Evolutionary conservation across 352 stramenopile species (phyloP).

Genomic region (Phytophthora agathidicida): DNA sequence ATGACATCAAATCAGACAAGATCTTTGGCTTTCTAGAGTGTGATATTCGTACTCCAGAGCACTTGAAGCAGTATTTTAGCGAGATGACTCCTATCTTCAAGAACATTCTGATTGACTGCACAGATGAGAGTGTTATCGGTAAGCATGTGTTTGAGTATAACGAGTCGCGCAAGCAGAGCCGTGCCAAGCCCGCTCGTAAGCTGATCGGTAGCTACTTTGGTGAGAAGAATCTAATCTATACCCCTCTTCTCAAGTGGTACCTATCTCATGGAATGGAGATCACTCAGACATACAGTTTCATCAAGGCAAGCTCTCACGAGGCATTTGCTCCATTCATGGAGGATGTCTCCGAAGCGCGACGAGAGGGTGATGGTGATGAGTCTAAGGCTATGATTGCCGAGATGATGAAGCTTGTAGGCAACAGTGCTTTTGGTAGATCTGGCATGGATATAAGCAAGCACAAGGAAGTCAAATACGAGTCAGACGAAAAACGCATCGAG

Average conservation of each 20-base stretch:
- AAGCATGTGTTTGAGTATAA: slow-evolving; percentile 38
- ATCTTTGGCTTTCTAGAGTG: slow-evolving; percentile 46
- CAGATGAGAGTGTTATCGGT: slow-evolving; percentile 33
- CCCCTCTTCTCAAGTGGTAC: slow-evolving; percentile 42
- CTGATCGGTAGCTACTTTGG: slow-evolving; percentile 46
- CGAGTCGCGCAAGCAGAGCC: neutral
- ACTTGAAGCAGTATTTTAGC: slow-evolving; percentile 38
- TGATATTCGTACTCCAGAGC: slow-evolving; percentile 42
- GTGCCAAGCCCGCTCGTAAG: slow-evolving; percentile 16
- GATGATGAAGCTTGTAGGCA: no score
- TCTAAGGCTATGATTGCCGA: slow-evolving; percentile 10
- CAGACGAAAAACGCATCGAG: neutral
- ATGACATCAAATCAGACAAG: slow-evolving; percentile 41
- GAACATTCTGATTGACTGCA: slow-evolving; percentile 34
- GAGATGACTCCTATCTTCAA: slow-evolving; percentile 52
- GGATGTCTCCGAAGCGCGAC: slow-evolving; percentile 29
- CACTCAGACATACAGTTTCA: no score
- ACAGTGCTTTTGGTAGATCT: slow-evolving; percentile 8
- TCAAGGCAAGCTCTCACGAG: slow-evolving; percentile 9
- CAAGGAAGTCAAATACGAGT: slow-evolving; percentile 6
- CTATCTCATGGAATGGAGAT: no score
- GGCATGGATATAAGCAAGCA: slow-evolving; percentile 12
- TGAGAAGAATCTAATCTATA: slow-evolving; percentile 43
- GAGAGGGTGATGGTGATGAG: slow-evolving; percentile 28
- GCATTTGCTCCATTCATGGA: slow-evolving; percentile 31